Conservation (phyloP, 441 rosid genomes). For the Corymbia calophylla region DNA sequence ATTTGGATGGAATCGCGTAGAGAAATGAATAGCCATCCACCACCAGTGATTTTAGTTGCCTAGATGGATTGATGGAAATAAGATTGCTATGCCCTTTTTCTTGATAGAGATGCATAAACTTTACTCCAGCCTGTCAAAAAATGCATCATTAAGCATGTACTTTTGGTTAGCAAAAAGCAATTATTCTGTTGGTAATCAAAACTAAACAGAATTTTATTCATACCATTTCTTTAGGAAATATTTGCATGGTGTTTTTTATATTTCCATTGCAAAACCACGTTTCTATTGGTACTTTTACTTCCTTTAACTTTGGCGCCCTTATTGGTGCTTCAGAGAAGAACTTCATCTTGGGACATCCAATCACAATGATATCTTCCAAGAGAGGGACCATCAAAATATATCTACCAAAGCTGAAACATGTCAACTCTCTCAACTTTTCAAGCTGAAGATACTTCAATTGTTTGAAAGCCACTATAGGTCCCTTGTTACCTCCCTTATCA, state of each 20-base stretch:
- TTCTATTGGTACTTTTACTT: fast-evolving
- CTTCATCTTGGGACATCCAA: not conserved
- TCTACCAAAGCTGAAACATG: not conserved
- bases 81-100: no score
- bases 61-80: no score
- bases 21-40: no score
- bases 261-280: not conserved
- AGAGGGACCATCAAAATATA: not conserved
- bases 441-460: not conserved
- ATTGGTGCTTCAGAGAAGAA: not conserved
- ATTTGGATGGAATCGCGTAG: fast-evolving
- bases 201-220: fast-evolving
- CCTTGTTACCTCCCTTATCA: fast-evolving
- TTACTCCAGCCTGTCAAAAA: no score
- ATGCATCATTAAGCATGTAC: no score
- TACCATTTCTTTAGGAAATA: not conserved
- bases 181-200: no score
- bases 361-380: not conserved
- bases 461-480: not conserved
- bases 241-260: no score
- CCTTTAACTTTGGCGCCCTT: not conserved
- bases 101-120: no score
- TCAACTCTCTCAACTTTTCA: not conserved
- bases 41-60: no score
- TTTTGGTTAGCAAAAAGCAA: not conserved